phyloP scores from a whole-genome alignment of 495 filamentous ascomycete genomes.

The Penicillium coffeae region DNA sequence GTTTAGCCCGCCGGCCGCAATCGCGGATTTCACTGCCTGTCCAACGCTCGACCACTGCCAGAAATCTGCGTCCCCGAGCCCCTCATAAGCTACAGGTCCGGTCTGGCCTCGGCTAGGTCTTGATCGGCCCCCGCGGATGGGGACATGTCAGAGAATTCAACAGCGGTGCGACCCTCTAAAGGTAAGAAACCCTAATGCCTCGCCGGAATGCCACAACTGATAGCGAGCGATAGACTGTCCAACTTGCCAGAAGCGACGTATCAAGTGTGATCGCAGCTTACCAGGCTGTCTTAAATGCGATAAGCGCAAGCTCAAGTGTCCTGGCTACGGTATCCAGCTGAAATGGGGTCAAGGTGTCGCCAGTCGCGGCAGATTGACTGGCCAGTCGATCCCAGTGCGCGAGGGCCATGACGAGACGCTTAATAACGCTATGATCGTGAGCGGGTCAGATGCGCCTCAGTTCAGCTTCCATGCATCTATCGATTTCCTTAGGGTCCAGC shows the following conservation, averaged over 20 bases:
- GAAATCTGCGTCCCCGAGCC: not conserved
- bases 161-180: slow-evolving; percentile 11
- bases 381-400: slow-evolving; percentile 8
- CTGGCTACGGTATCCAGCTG: slow-evolving; percentile 40
- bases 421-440: not conserved
- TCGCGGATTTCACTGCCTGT: not conserved
- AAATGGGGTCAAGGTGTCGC: slow-evolving; percentile 37
- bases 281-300: slow-evolving; percentile 22
- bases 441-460: not conserved
- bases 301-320: slow-evolving; percentile 41
- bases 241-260: slow-evolving; percentile 47
- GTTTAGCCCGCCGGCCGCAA: no score
- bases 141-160: slow-evolving; percentile 14
- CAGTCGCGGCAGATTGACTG: slow-evolving; percentile 32
- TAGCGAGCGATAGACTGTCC: slow-evolving; percentile 26
- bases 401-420: not conserved
- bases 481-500: slow-evolving; percentile 1
- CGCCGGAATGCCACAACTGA: not conserved
- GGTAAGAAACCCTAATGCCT: slow-evolving; percentile 4
- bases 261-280: slow-evolving; percentile 43
- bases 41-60: not conserved
- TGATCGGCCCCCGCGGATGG: slow-evolving; percentile 1
- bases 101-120: not conserved
- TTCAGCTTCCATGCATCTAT: not conserved
- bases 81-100: not conserved